Evolutionary conservation across 495 filamentous ascomycete species (phyloP), one percentile per base, ranked within the genome.

Genomic region (Aspergillus wentii): DNA sequence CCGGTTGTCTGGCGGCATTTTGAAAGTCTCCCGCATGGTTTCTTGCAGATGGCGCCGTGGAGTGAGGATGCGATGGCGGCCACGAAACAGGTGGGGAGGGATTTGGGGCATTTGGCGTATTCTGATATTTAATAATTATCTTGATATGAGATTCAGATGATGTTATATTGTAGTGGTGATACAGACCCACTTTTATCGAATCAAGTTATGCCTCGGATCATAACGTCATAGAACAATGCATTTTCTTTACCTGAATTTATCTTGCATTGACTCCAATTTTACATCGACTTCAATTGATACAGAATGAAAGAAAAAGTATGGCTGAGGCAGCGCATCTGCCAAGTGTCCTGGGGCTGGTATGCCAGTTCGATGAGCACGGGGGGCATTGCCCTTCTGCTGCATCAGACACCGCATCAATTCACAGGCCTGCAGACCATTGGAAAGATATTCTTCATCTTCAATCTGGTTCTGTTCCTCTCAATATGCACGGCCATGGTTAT

Each of bases 371-470:
- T 48, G 41, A 41, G 38, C 19, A 79, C 74, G 1, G 73, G 74
- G 1, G 78, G 77, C n/a, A 55, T 82, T 15, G 68, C 78, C 8
- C 54, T 79, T n/a, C 50, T 78, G 21, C 59, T 83, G 9, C 64
- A 66, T 31, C 56, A 67, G 17, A 62, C 65, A 9, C 79, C 76
- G 0, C 63, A 78, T 35, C 64, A 66, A 17, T 79, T 80, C 49
- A 44, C 43, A 2, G 74, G 75, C 22, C 62, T 81, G 1, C 61
- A 59, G 13, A 65, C 58, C 8, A 70, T 80, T 44, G 78, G 79
- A 5, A 76, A 71, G 6, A 43, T 73, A 15, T 48, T 82, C 34
- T 82, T 74, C 53, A 58, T 82, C 32, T 39, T 81, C 30, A 72
- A 81, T 48, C 52, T 82, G 1, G 33, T 74, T 41, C 51, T 74